These are phyloP conservation scores for Stachybotrys echinatus DNA, from an alignment of 2,329 filamentous ascomycete genomes.

Conservation along the genomic window DNA sequence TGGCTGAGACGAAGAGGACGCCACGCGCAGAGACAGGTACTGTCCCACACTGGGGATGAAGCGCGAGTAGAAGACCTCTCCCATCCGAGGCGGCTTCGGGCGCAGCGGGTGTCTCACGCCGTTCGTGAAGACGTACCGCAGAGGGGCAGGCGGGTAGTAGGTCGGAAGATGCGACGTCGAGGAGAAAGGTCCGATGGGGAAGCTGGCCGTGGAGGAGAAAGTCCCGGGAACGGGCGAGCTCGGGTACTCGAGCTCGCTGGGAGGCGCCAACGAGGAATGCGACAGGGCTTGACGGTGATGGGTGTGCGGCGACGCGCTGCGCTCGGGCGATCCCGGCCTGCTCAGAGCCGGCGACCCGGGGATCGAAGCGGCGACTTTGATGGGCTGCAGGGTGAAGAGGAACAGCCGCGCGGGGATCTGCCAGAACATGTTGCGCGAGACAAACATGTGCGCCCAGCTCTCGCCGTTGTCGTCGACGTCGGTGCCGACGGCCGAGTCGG, in stretches of 20 bases:
- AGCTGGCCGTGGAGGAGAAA: slow-evolving; percentile 24
- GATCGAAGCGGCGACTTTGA: slow-evolving; percentile 28
- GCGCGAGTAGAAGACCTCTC: slow-evolving; percentile 85
- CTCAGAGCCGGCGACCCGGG: slow-evolving; percentile 49
- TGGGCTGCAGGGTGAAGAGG: slow-evolving; percentile 74
- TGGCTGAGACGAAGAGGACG: slow-evolving; percentile 60
- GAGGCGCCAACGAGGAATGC: slow-evolving; percentile 16
- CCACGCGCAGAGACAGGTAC: slow-evolving; percentile 85
- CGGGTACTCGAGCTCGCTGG: slow-evolving; percentile 30
- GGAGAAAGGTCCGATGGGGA: slow-evolving; percentile 64
- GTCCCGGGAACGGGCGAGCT: slow-evolving; percentile 31
- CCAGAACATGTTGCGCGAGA: slow-evolving; percentile 80
- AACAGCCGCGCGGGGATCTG: slow-evolving; percentile 84
- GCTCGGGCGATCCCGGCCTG: slow-evolving; percentile 46
- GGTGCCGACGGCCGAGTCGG: slow-evolving; percentile 70
- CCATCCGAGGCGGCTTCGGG: slow-evolving; percentile 83
- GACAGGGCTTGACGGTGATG: slow-evolving; percentile 18
- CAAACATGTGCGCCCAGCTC: slow-evolving; percentile 77
- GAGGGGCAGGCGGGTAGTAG: slow-evolving; percentile 79
- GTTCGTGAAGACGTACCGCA: slow-evolving; percentile 76
- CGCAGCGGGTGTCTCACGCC: slow-evolving; percentile 79
- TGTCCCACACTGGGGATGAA: slow-evolving; percentile 77
- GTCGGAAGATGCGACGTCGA: slow-evolving; percentile 83
- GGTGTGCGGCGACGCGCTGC: slow-evolving; percentile 20
- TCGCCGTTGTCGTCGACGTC: slow-evolving; percentile 55